Evolutionary conservation across 2,329 filamentous ascomycete species (phyloP).

Genomic region (Penicillium sp.): DNA sequence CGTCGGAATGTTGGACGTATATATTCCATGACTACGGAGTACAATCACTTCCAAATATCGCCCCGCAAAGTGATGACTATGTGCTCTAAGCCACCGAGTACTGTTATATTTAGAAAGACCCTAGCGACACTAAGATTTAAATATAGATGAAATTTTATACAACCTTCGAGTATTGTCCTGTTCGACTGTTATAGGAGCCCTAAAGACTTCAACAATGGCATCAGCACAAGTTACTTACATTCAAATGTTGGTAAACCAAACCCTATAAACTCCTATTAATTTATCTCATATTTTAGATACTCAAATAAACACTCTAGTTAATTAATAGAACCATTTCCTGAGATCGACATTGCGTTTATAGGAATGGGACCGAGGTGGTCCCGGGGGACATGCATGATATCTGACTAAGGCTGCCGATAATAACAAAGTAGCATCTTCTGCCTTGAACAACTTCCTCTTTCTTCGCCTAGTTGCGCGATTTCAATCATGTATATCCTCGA

Average conservation of each 20-base stretch:
- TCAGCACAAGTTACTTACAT: background rate
- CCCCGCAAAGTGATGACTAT: background rate
- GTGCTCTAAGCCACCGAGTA: background rate
- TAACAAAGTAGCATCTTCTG: conserved; percentile 24
- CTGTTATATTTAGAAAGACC: background rate
- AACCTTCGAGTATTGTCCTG: background rate
- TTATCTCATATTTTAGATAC: background rate
- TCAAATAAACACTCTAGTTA: background rate
- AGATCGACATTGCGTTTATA: background rate
- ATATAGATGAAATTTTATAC: background rate
- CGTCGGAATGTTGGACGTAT: background rate
- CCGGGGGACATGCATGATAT: conserved; percentile 5
- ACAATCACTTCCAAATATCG: background rate
- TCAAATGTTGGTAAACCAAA: background rate
- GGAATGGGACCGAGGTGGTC: background rate
- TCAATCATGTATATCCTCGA: conserved; percentile 38
- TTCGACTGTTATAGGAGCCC: background rate
- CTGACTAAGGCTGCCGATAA: conserved; percentile 26
- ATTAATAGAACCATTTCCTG: background rate
- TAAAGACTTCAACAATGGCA: background rate
- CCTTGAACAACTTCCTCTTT: conserved; percentile 11
- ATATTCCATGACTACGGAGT: background rate
- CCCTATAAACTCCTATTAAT: background rate
- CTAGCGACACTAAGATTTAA: background rate
- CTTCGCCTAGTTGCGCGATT: conserved; percentile 17